Evolutionary conservation across 2,329 filamentous ascomycete species (phyloP).

Genomic region (Colletotrichum aenigma): DNA sequence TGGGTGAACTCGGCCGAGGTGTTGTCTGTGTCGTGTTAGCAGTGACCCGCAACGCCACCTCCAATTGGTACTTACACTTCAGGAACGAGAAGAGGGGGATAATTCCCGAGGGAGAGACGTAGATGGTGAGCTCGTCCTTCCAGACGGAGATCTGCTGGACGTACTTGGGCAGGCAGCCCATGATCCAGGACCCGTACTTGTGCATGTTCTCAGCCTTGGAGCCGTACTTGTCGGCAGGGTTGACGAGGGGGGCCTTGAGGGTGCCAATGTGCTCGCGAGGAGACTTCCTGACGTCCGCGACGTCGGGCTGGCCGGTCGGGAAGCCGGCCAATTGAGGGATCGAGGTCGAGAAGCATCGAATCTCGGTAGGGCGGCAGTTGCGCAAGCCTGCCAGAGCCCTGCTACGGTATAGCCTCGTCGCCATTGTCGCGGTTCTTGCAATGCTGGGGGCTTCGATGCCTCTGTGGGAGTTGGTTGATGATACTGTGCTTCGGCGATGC

Average conservation of each 20-base stretch:
- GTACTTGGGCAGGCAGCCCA: constrained; percentile 96
- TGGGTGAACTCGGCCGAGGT: constrained; percentile 97
- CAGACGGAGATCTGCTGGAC: constrained; percentile 99
- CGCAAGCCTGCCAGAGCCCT: constrained; percentile 49
- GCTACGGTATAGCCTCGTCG: constrained; percentile 63
- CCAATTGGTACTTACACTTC: constrained; percentile 61
- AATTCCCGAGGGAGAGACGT: constrained; percentile 86
- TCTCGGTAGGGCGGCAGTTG: constrained; percentile 19
- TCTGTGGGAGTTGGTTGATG: constrained; percentile 21
- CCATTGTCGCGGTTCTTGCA: constrained; percentile 51
- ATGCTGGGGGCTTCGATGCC: constrained; percentile 20
- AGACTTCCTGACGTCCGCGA: constrained; percentile 71
- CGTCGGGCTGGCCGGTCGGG: constrained; percentile 46
- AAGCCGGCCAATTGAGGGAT: constrained; percentile 23
- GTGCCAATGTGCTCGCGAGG: constrained; percentile 58
- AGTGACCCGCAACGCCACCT: not conserved
- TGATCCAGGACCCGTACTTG: constrained; percentile 94
- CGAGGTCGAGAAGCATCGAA: constrained; percentile 24
- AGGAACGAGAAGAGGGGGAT: constrained; percentile 93
- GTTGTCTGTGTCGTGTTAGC: constrained; percentile 65
- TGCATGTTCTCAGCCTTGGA: constrained; percentile 88
- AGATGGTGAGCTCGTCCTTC: constrained; percentile 98
- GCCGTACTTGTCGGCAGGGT: constrained; percentile 91
- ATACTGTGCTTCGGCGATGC: constrained; percentile 18
- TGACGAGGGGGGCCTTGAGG: constrained; percentile 80